These are phyloP conservation scores for Calocera viscosa DNA, from an alignment of 768 basidiomycete genomes.

Conservation along the genomic window DNA sequence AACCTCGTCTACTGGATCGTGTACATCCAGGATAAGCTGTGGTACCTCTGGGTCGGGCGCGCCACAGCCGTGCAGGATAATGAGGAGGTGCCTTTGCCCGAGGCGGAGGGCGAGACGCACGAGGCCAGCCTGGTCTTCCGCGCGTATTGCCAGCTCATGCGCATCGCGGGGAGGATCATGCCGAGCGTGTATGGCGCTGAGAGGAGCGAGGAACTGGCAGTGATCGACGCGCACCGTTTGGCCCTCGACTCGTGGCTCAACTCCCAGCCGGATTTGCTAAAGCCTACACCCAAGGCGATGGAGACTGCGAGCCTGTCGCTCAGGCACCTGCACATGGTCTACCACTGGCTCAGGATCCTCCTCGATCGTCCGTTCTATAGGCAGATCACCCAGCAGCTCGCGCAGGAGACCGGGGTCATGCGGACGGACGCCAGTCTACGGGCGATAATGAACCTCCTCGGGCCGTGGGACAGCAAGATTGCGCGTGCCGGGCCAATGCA, in stretches of 20 bases:
- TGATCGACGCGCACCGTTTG: not conserved
- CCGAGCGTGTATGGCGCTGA: not conserved
- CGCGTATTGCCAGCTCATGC: slow-evolving; percentile 3
- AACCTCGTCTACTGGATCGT: not conserved
- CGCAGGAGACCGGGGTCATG: not conserved
- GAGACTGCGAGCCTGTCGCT: not conserved
- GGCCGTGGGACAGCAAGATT: not conserved
- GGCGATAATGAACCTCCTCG: not conserved
- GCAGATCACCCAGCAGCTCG: not conserved
- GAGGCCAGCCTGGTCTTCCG: not conserved
- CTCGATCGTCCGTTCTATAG: not conserved
- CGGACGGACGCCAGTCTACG: not conserved
- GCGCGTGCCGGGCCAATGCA: not conserved
- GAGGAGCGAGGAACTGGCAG: not conserved
- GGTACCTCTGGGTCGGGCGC: slow-evolving; percentile 7
- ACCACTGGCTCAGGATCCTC: not conserved
- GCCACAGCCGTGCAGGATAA: not conserved
- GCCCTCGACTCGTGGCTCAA: not conserved
- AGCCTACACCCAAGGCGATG: slow-evolving; percentile 5
- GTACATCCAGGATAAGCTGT: slow-evolving; percentile 4
- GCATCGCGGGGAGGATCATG: not conserved
- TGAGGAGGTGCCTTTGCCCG: not conserved
- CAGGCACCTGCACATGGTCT: not conserved
- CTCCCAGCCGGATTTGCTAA: not conserved
- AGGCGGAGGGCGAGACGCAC: not conserved